Conservation (phyloP, 1,139 yeast species). For the Geotrichum carabidarum region DNA sequence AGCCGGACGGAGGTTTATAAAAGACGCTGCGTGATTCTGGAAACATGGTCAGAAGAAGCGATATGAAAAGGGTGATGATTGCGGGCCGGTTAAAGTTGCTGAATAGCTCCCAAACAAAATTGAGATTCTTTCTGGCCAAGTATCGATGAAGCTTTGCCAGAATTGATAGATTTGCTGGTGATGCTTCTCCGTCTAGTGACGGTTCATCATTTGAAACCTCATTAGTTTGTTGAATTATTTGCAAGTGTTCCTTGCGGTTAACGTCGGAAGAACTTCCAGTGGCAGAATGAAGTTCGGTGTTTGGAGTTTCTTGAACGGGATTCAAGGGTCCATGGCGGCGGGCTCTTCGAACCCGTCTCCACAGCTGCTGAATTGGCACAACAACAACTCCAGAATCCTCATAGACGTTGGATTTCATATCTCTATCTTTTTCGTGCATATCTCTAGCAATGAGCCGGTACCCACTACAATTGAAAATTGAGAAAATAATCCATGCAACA, state of each 20-base stretch:
- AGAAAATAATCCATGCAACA: constrained; percentile 62
- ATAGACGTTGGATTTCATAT: constrained; percentile 8
- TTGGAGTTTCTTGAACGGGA: too few relatives aligned
- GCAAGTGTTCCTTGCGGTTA: too few relatives aligned
- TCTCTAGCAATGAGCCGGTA: constrained; percentile 68
- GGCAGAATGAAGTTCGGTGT: too few relatives aligned
- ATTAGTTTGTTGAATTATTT: too few relatives aligned
- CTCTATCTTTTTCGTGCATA: constrained; percentile 36
- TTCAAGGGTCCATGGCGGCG: neutral
- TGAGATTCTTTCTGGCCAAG: too few relatives aligned
- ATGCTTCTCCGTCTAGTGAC: too few relatives aligned
- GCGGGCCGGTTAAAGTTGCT: too few relatives aligned
- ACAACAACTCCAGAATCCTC: neutral
- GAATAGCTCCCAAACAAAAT: too few relatives aligned
- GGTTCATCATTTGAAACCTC: too few relatives aligned
- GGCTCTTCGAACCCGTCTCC: neutral
- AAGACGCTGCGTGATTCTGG: constrained; percentile 84
- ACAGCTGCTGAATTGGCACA: neutral
- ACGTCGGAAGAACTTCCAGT: too few relatives aligned
- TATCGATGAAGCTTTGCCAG: too few relatives aligned
- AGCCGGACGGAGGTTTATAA: constrained; percentile 40
- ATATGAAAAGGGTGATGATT: constrained; percentile 18
- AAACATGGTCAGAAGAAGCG: constrained; percentile 67
- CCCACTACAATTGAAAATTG: constrained; percentile 73
- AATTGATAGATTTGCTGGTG: too few relatives aligned